These are phyloP conservation scores for Allomyces arbusculus DNA, from an alignment of 192 early-diverging fungal species.

Conservation along the genomic window DNA sequence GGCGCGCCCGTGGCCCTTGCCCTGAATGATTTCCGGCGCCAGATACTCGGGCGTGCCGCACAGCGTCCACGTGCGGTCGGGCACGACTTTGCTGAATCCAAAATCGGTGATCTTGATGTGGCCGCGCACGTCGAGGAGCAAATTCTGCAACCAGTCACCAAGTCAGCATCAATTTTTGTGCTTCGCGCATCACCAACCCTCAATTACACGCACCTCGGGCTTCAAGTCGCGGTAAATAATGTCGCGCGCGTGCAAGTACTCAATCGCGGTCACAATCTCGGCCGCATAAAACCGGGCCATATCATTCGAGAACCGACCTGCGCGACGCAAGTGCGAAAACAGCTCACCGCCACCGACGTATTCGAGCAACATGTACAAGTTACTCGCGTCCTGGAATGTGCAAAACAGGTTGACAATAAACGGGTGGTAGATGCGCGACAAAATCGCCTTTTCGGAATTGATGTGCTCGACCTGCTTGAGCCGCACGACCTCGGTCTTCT, in stretches of 20 bases:
- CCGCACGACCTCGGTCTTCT: conserved; percentile 59
- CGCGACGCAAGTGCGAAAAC: conserved; percentile 81
- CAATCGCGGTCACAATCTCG: conserved; percentile 86
- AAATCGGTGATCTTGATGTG: conserved; percentile 97
- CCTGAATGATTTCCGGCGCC: conserved; percentile 92
- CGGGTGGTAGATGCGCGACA: conserved; percentile 50
- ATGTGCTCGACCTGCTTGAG: conserved; percentile 74
- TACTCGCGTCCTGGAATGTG: conserved; percentile 86
- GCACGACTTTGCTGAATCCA: conserved; percentile 89
- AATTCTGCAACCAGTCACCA: conserved; percentile 13
- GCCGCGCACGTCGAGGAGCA: conserved; percentile 61
- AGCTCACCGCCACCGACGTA: conserved; percentile 93
- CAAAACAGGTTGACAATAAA: conserved; percentile 76
- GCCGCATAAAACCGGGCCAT: conserved; percentile 90
- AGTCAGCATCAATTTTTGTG: neutral
- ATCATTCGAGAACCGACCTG: conserved; percentile 80
- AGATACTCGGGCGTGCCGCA: conserved; percentile 97
- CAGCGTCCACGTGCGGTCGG: conserved; percentile 80
- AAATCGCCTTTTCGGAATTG: conserved; percentile 61
- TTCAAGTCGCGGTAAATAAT: conserved; percentile 96
- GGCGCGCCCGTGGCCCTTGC: conserved; percentile 87
- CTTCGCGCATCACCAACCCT: neutral
- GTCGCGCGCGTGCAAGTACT: conserved; percentile 78
- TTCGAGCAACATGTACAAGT: conserved; percentile 89
- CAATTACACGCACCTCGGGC: conserved; percentile 42